These are phyloP conservation scores for Cyberlindnera suaveolens DNA, from an alignment of 805 yeast species.

Conservation along the genomic window DNA sequence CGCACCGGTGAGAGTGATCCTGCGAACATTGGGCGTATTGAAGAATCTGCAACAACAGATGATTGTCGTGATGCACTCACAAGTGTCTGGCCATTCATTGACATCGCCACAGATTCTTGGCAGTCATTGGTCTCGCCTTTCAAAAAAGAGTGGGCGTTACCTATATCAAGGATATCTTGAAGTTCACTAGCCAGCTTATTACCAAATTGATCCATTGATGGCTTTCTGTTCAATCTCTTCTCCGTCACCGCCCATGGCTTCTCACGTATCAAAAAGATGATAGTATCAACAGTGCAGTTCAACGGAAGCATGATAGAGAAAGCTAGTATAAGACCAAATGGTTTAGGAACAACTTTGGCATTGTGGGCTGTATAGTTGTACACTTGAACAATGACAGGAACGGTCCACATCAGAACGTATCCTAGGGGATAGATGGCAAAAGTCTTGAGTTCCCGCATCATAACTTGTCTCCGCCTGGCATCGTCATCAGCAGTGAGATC, in stretches of 20 bases:
- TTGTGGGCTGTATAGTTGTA: slow-evolving; percentile 1
- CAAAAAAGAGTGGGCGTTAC: too few relatives aligned
- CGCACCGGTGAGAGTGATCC: too few relatives aligned
- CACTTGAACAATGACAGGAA: slow-evolving; percentile 12
- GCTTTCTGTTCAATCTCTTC: neutral
- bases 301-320: slow-evolving; percentile 74
- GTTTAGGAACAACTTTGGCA: neutral
- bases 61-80: too few relatives aligned
- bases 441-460: slow-evolving; percentile 15
- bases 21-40: too few relatives aligned
- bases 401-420: slow-evolving; percentile 15
- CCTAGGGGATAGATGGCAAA: slow-evolving; percentile 19
- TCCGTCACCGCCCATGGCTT: slow-evolving; percentile 52
- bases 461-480: slow-evolving; percentile 4
- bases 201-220: too few relatives aligned
- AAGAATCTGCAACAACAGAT: too few relatives aligned
- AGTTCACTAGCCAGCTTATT: too few relatives aligned
- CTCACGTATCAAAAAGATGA: slow-evolving; percentile 71
- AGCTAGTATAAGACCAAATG: slow-evolving; percentile 6
- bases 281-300: slow-evolving; percentile 68
- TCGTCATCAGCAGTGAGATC: slow-evolving; percentile 7
- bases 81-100: too few relatives aligned
- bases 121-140: too few relatives aligned
- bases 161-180: too few relatives aligned
- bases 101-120: too few relatives aligned